Base-by-base conservation (phyloP, 83 land plant genomes). In the Larix sibirica region DNA sequence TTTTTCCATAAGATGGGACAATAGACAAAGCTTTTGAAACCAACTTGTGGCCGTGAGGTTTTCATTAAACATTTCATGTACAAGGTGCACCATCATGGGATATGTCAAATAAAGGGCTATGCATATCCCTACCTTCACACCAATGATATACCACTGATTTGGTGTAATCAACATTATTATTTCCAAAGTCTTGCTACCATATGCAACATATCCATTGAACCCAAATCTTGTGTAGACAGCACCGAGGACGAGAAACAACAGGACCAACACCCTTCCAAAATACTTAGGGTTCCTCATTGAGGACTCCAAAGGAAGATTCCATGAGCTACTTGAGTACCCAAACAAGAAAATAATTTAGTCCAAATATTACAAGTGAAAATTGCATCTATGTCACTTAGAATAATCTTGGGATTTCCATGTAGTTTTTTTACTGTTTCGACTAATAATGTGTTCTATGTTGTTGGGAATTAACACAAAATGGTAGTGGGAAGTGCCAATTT, bases 21-120 rank as follows among this genome's bases (percentile, higher is more conserved):
- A 79, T n/a, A 47, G 3, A 23, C 20, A 33, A 8, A 33, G 6
- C 31, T 47, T 21, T 16, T 76, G 79, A 38, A 36, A 76, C 79
- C 79, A 76, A 9, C 40, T 76, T 28, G 54, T 50, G 54, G 54
- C 10, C n/a, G 47, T 42, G 21, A 87, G 81, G 33, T 85, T 82
- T n/a, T n/a, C n/a, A n/a, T n/a, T n/a, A n/a, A n/a, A n/a, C n/a
- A n/a, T n/a, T n/a, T n/a, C n/a, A n/a, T 88, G 64, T 9, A 88
- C 90, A 23, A 88, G 90, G 50, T 82, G 69, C 90, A 88, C 85
- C 90, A 88, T 88, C 74, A 88, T 84, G 17, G 90, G 88, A 62
- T 77, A 88, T 23, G 90, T 88, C 60, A 88, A 88, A 75, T 83
- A 36, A 44, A 88, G 85, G 36, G 83, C 90, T 0, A 80, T 60